Conservation (phyloP, 176 grass and related monocot species). For the Melocanna baccifera region DNA sequence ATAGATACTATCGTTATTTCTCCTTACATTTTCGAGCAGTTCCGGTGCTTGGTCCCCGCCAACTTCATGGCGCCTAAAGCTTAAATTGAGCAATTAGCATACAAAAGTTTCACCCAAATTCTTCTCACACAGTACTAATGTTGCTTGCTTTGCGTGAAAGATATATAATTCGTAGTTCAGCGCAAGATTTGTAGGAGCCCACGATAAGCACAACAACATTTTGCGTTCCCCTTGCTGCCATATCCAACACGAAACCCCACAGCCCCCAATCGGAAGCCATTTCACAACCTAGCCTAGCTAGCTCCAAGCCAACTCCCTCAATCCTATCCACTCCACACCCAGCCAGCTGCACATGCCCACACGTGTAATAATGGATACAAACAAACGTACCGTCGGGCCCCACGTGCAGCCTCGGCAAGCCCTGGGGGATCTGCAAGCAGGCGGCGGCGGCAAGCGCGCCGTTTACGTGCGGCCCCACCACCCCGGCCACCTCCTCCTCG, state of each 20-base stretch:
- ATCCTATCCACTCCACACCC: slow-evolving; percentile 29
- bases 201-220: background rate
- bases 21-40: background rate
- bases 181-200: background rate
- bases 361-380: slow-evolving; percentile 24
- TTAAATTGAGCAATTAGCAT: slow-evolving; percentile 2
- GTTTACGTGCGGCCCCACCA: slow-evolving; percentile 22
- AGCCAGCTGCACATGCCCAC: slow-evolving; percentile 8
- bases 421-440: slow-evolving; percentile 46
- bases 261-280: background rate
- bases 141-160: background rate
- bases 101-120: background rate
- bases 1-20: background rate
- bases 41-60: background rate
- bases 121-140: background rate
- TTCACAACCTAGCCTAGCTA: background rate
- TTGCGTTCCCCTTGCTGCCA: background rate
- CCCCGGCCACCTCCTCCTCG: slow-evolving; percentile 5
- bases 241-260: background rate
- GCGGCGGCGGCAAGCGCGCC: slow-evolving; percentile 26
- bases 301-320: slow-evolving; percentile 1
- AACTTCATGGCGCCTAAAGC: background rate
- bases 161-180: background rate
- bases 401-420: slow-evolving; percentile 68
- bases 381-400: slow-evolving; percentile 62